Percentiles rank a stretch among this genome's conserved stretches.
Evolutionary conservation across 768 basidiomycete species (phyloP).

Genomic region (Sporobolomyces phaffii): DNA sequence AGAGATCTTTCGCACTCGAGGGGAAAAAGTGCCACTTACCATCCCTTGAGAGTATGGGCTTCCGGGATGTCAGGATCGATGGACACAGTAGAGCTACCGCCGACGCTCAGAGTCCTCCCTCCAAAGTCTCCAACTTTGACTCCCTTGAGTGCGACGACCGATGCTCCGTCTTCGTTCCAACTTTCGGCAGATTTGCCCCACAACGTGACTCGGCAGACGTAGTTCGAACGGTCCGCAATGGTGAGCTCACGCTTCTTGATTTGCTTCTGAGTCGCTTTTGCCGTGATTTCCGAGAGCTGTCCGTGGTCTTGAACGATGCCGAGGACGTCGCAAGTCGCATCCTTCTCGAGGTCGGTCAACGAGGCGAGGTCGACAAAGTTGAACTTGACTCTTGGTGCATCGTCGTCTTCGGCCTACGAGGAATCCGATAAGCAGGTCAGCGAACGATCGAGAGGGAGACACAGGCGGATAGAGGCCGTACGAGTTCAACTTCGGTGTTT

Average conservation of each 20-base stretch:
- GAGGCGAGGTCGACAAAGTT: conserved; percentile 64
- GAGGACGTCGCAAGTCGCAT: conserved; percentile 77
- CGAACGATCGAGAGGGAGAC: background rate
- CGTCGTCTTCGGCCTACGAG: conserved; percentile 70
- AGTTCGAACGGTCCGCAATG: conserved; percentile 75
- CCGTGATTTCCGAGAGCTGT: conserved; percentile 63
- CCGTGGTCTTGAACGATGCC: conserved; percentile 74
- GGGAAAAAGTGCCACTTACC: conserved; percentile 56
- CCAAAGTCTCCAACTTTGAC: conserved; percentile 89
- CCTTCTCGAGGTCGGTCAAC: conserved; percentile 64
- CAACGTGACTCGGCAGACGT: conserved; percentile 72
- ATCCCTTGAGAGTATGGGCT: conserved; percentile 76
- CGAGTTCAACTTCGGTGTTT: conserved; percentile 75
- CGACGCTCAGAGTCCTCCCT: conserved; percentile 78
- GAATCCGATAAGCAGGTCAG: background rate
- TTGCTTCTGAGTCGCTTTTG: conserved; percentile 70
- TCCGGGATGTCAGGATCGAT: conserved; percentile 88
- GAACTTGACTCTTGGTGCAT: conserved; percentile 76
- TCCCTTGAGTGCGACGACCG: conserved; percentile 86
- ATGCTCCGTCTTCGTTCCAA: conserved; percentile 40
- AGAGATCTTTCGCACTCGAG: background rate
- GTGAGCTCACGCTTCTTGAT: conserved; percentile 82
- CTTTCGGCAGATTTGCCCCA: conserved; percentile 95
- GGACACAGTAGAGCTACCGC: conserved; percentile 71
- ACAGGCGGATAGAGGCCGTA: conserved; percentile 44